A percentile compares a stretch with the other conserved stretches of the same genome.
phyloP scores from a whole-genome alignment of 768 basidiomycete species.

The Symmetrospora coprosmae region DNA sequence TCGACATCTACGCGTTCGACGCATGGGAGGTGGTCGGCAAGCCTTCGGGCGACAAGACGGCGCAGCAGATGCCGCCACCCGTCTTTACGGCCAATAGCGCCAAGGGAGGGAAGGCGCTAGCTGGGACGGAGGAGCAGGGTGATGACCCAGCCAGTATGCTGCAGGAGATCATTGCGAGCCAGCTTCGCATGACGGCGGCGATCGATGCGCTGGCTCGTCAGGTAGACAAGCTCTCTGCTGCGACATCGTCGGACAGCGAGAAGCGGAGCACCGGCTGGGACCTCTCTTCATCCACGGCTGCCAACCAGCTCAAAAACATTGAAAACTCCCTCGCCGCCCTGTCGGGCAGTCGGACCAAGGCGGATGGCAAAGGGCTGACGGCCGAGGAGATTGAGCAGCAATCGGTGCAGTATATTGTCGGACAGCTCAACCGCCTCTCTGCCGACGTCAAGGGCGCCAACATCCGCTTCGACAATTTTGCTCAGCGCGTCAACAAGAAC shows the following conservation, averaged over 20 bases:
- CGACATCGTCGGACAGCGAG: neutral
- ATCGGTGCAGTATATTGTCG: conserved; percentile 1
- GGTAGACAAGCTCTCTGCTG: conserved; percentile 22
- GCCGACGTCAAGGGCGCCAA: conserved; percentile 4
- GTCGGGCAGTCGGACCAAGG: neutral
- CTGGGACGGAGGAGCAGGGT: conserved; percentile 6
- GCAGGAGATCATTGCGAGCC: conserved; percentile 31
- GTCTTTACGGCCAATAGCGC: neutral
- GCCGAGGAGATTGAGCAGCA: conserved; percentile 9
- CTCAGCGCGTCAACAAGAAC: conserved; percentile 4
- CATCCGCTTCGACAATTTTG: neutral
- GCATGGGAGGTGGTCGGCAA: conserved; percentile 23
- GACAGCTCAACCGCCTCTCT: neutral
- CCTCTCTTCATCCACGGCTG: no score
- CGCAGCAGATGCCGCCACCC: neutral
- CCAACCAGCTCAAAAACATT: conserved; percentile 5
- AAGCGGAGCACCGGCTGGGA: neutral
- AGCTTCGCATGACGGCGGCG: conserved; percentile 29
- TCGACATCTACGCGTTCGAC: conserved; percentile 32
- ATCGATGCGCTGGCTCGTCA: conserved; percentile 31
- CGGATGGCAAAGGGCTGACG: neutral
- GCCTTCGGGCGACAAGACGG: conserved; percentile 9
- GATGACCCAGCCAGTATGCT: conserved; percentile 18
- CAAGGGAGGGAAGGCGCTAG: neutral
- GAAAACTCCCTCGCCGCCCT: neutral